Base-by-base conservation (phyloP, 768 basidiomycete genomes). In the Russula dissimulans region DNA sequence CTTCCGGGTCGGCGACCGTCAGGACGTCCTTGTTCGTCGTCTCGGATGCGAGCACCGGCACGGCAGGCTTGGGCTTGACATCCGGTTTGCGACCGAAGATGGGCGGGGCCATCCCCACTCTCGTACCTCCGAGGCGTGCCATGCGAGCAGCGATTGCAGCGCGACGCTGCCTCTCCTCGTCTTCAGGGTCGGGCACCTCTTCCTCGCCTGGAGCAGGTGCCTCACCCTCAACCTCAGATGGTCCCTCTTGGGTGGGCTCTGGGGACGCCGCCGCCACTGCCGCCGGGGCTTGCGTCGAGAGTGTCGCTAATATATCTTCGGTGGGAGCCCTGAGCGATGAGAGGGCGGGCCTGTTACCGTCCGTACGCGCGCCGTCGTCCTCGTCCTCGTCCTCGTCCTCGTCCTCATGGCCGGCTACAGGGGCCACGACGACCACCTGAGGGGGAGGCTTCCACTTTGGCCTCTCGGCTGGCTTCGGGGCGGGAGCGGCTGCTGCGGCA, bases 141-240 rank as follows among this genome's bases (percentile, higher is more conserved):
- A 98, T 92, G 48, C 93, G 81, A 26, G 92, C 92, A 36, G 93
- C 91, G 68, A 97, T 86, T 11, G 89, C 86, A 5, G 91, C 89
- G 45, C 94, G 82, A 48, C 87, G 81, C 68, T 89, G 86, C 56
- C 86, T 77, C 66, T 89, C 87, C 64, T 88, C 86, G 22, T 85
- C 84, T 67, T 86, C 84, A 1, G 81, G 79, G 67, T 84, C 84
- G 29, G 64, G 64, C 51, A 73, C 73, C 0, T 62, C 70, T 41
- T 65, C 71, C 43, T 74, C 76, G 4, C 62, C 67, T 45, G 47
- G 56, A n/a, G 67, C 60, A 22, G 56, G 63, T 2, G 22, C 22
- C 47, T 69, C 55, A 29, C 63, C 65, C 17, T 60, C 54, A 18
- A 65, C 61, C 39, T 67, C 69, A 5, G 59, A 63, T n/a, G 62